A percentile compares a stretch with the other conserved stretches of the same genome.
phyloP scores from a whole-genome alignment of 768 basidiomycete species.

The Polyporus arcularius region DNA sequence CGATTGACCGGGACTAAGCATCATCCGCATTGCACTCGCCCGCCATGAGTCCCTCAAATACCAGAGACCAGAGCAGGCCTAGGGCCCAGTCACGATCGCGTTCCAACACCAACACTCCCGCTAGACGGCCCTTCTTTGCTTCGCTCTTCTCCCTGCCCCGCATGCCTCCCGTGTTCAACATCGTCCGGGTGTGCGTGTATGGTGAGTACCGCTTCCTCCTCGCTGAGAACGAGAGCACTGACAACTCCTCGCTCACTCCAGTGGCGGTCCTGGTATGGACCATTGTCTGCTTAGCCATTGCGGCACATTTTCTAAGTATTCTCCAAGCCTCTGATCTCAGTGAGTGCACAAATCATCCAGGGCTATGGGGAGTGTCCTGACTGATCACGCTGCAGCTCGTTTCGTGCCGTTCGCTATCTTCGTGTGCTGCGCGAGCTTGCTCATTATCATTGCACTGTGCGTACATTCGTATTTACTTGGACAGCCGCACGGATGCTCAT shows the following conservation, averaged over 20 bases:
- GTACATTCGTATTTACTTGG: slow-evolving; percentile 28
- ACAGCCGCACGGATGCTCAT: slow-evolving; percentile 9
- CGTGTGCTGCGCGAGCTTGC: slow-evolving; percentile 68
- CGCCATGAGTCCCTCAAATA: slow-evolving; percentile 31
- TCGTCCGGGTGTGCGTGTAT: slow-evolving; percentile 67
- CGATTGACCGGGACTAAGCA: background rate
- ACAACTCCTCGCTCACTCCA: slow-evolving; percentile 29
- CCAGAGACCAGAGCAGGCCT: slow-evolving; percentile 17
- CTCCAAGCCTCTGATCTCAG: slow-evolving; percentile 80
- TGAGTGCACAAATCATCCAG: slow-evolving; percentile 37
- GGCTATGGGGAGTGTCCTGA: background rate
- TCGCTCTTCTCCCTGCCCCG: slow-evolving; percentile 29
- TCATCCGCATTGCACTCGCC: background rate
- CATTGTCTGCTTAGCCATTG: slow-evolving; percentile 76
- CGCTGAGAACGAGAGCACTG: background rate
- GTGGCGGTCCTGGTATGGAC: slow-evolving; percentile 74
- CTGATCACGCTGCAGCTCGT: slow-evolving; percentile 53
- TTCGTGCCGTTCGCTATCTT: slow-evolving; percentile 88
- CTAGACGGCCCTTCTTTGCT: slow-evolving; percentile 28
- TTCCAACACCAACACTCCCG: slow-evolving; percentile 22
- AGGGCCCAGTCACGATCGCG: slow-evolving; percentile 26
- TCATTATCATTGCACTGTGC: slow-evolving; percentile 69
- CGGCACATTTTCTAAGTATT: slow-evolving; percentile 73
- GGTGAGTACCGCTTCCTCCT: slow-evolving; percentile 41
- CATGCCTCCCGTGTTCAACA: slow-evolving; percentile 76